Evolutionary conservation across 2,329 filamentous ascomycete genomes (phyloP), one percentile per base, ranked within the genome.

Genomic region (Penicillium occitanis): DNA sequence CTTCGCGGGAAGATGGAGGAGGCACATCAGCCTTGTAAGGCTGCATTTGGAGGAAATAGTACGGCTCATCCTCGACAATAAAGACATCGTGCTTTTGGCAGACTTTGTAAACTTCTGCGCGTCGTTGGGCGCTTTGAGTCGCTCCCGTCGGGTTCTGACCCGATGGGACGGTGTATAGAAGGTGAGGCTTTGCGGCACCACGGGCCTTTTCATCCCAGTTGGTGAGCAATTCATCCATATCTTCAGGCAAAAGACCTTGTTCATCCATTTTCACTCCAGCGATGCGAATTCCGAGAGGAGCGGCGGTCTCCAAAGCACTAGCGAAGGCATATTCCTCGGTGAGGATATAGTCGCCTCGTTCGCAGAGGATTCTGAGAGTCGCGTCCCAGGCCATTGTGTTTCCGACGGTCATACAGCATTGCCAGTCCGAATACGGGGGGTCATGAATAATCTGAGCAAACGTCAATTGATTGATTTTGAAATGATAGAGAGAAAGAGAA

Each of bases 311-410:
- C 19, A 90, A 83, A 17, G 89, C 88, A 19, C 91, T 91, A 6
- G 90, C 88, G 80, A 97, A 99, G 46, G 92, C 94, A 78, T 94
- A 98, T 74, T 94, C 90, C 78, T 98, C 95, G 8, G 91, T 93
- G 25, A 98, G 79, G 59, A 98, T 82, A 67, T 88, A 87, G 74
- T 98, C 93, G 0, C 89, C 87, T 7, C 90, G 86, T 66, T 87
- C 84, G 70, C 89, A 90, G 69, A 99, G 88, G 85, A 97, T 90
- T 63, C 95, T 88, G 53, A 96, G 82, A 1, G 90, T 85, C 78
- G 94, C 90, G 73, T 98, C 95, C 70, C 96, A 85, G 0, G 91
- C 90, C 28, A 88, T 92, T 0, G 95, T 98, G 78, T 89, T 95
- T 63, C 94, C 95, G 48, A 94, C 86, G 2, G 89, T 93, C 81